Evolutionary conservation across 768 basidiomycete species (phyloP).

Genomic region (Boletus vinaceobasis): DNA sequence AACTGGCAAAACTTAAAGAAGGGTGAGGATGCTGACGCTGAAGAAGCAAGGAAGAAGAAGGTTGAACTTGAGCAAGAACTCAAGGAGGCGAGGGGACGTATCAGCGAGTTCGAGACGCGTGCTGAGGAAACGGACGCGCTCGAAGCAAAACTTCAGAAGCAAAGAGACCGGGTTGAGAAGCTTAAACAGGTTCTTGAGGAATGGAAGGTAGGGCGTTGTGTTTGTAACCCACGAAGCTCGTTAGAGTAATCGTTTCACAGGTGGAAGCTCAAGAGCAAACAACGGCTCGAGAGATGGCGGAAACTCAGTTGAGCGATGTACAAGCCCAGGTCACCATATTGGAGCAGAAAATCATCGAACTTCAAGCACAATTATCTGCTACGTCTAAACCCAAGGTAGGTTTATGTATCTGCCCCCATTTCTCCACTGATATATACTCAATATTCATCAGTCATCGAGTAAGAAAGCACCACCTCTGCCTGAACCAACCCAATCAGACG

Average conservation of each 20-base stretch:
- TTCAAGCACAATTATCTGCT: constrained; percentile 43
- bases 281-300: constrained; percentile 34
- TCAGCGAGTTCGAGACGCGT: constrained; percentile 30
- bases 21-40: constrained; percentile 58
- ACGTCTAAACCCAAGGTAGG: constrained; percentile 31
- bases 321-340: constrained; percentile 19
- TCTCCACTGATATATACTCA: neutral
- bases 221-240: neutral
- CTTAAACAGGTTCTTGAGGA: constrained; percentile 38
- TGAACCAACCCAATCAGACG: constrained; percentile 15
- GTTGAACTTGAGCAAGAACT: constrained; percentile 56
- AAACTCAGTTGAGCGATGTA: constrained; percentile 35
- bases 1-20: constrained; percentile 69
- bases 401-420: constrained; percentile 6
- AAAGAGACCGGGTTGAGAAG: constrained; percentile 40
- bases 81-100: constrained; percentile 40
- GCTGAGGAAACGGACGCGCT: constrained; percentile 27
- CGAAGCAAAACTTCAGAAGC: constrained; percentile 40
- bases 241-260: constrained; percentile 28
- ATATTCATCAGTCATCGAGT: constrained; percentile 8
- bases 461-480: constrained; percentile 10
- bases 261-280: constrained; percentile 36
- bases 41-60: constrained; percentile 50
- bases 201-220: constrained; percentile 43
- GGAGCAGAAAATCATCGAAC: constrained; percentile 42